These are phyloP conservation scores for Beauveria sp. DNA, from an alignment of 2,329 filamentous ascomycete genomes.

Conservation along the genomic window DNA sequence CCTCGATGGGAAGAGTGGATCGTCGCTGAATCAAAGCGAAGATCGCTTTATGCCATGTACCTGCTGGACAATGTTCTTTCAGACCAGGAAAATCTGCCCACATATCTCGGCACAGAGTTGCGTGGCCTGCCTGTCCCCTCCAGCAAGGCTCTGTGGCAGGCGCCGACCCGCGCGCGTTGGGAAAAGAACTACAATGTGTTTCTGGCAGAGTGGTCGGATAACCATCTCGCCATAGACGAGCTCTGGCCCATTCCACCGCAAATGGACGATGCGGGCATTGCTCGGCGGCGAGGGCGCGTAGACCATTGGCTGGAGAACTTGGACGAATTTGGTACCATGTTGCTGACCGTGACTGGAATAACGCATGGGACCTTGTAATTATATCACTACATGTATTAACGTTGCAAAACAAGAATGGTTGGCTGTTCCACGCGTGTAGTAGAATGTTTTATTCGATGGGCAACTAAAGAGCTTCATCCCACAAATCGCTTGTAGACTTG, in stretches of 20 bases:
- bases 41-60: constrained; percentile 45
- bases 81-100: constrained; percentile 33
- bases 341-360: constrained; percentile 40
- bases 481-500: too few species aligned
- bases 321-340: constrained; percentile 47
- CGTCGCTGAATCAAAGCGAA: constrained; percentile 42
- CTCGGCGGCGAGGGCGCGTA: constrained; percentile 28
- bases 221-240: constrained; percentile 38
- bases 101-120: constrained; percentile 43
- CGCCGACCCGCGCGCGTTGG: constrained; percentile 31
- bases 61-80: constrained; percentile 44
- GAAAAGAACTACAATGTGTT: constrained; percentile 34
- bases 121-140: constrained; percentile 34
- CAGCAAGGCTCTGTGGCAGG: constrained; percentile 36
- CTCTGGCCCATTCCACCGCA: constrained; percentile 36
- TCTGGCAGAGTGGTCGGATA: constrained; percentile 34
- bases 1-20: constrained; percentile 49
- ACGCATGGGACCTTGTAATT: constrained; percentile 28
- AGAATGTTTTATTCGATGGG: too few species aligned
- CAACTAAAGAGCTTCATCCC: too few species aligned
- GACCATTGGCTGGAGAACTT: constrained; percentile 42
- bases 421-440: too few species aligned
- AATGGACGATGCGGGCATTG: constrained; percentile 23
- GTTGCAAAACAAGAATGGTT: too few species aligned
- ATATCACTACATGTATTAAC: background rate